Evolutionary conservation across 2,329 filamentous ascomycete genomes (phyloP).

Genomic region (Colletotrichum tofieldiae): DNA sequence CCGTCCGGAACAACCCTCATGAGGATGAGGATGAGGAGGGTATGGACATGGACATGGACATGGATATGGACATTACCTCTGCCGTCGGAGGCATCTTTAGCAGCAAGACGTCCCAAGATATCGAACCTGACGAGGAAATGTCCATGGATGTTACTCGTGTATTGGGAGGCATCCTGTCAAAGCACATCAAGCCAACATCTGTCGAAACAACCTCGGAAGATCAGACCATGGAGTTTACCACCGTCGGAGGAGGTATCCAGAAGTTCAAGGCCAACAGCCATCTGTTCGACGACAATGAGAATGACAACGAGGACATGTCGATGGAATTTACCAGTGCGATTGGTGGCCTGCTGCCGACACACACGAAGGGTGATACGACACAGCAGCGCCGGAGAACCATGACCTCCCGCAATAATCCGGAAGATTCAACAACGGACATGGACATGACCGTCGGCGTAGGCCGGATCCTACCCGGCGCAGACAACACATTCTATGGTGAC

Average conservation of each 20-base stretch:
- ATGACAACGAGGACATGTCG: slow-evolving; percentile 78
- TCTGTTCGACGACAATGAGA: slow-evolving; percentile 52
- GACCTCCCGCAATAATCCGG: slow-evolving; percentile 49
- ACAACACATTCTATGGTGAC: slow-evolving; percentile 47
- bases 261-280: slow-evolving; percentile 48
- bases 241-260: slow-evolving; percentile 80
- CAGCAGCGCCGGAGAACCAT: slow-evolving; percentile 49
- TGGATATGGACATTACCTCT: slow-evolving; percentile 71
- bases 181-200: slow-evolving; percentile 44
- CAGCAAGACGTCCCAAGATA: slow-evolving; percentile 56
- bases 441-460: slow-evolving; percentile 76
- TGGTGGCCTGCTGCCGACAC: slow-evolving; percentile 65
- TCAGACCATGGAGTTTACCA: slow-evolving; percentile 89
- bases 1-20: neutral
- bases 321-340: slow-evolving; percentile 83
- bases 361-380: slow-evolving; percentile 40
- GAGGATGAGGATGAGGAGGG: slow-evolving; percentile 31
- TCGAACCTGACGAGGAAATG: slow-evolving; percentile 75
- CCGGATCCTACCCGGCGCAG: slow-evolving; percentile 62
- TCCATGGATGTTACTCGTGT: slow-evolving; percentile 95
- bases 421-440: slow-evolving; percentile 58
- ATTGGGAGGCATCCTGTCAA: slow-evolving; percentile 82
- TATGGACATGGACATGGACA: slow-evolving; percentile 58
- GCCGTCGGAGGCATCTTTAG: slow-evolving; percentile 69
- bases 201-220: slow-evolving; percentile 59